These are phyloP conservation scores for Thelonectria olida DNA, from an alignment of 2,329 filamentous ascomycete species.

Conservation along the genomic window DNA sequence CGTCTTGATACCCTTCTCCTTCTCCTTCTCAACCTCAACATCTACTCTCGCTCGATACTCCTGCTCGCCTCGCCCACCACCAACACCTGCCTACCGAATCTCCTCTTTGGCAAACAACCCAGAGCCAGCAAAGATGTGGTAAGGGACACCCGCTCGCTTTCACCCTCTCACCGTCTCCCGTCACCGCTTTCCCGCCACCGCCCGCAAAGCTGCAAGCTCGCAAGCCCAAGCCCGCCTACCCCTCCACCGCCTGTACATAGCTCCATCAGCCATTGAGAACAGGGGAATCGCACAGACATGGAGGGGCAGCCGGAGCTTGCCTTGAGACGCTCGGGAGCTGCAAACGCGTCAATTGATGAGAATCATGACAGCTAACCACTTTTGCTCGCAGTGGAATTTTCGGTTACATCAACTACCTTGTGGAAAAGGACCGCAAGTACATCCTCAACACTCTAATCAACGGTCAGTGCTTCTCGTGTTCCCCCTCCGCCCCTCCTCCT, in stretches of 20 bases:
- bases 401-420: slow-evolving; percentile 98
- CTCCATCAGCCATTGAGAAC: slow-evolving; percentile 21
- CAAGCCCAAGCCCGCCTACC: not conserved
- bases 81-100: slow-evolving; percentile 12
- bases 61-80: slow-evolving; percentile 23
- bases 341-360: slow-evolving; percentile 30
- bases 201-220: not conserved
- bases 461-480: slow-evolving; percentile 65
- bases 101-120: slow-evolving; percentile 21
- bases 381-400: slow-evolving; percentile 79
- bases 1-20: slow-evolving; percentile 42
- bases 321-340: slow-evolving; percentile 16
- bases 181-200: slow-evolving; percentile 7
- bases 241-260: slow-evolving; percentile 21
- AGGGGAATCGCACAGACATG: slow-evolving; percentile 15
- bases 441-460: slow-evolving; percentile 97
- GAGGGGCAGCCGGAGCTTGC: slow-evolving; percentile 13
- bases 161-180: slow-evolving; percentile 26
- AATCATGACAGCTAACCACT: slow-evolving; percentile 37
- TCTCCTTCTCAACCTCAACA: slow-evolving; percentile 21
- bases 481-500: slow-evolving; percentile 28
- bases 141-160: slow-evolving; percentile 24
- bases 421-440: slow-evolving; percentile 97
- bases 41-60: slow-evolving; percentile 32
- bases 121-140: slow-evolving; percentile 42